Evolutionary conservation across 805 yeast genomes (phyloP), one percentile per base, ranked within the genome.

Genomic region (Sugiyamaella chiloensis): DNA sequence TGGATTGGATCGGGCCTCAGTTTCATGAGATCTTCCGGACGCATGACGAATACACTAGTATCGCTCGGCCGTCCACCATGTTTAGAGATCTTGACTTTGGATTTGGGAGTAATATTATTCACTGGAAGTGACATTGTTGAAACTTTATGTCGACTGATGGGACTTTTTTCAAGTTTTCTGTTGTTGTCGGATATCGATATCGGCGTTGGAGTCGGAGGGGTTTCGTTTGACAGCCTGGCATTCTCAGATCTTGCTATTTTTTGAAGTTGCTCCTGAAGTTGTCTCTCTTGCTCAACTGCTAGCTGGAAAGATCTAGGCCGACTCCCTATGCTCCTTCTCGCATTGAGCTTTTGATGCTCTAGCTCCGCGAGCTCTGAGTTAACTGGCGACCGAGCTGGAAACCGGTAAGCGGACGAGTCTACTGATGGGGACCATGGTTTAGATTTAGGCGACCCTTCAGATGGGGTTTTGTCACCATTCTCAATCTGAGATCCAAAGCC

Each of bases 241-340:
- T 61, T 61, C 27, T 58, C 61, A 4, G 57, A 41, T 11, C 65
- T 58, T 5, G 65, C 65, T 9, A 60, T 47, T 41, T 40, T 53
- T 39, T 52, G 54, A 3, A 61, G 48, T 44, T 56, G 54, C 16
- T 53, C 57, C 47, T 60, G 65, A 3, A 60, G 42, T 8, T 44
- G 40, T 8, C 47, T 45, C 27, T 59, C 59, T 47, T 58, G 59
- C 26, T 55, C 55, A 5, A 47, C 24, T 6, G 39, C 54, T 14
- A 47, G 42, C n/a, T 50, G 53, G 30, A 50, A 47, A 11, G 56
- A 53, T 5, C 35, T 21, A 9, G 49, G 49, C 4, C 47, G 42
- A 12, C 42, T 37, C 4, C 26, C 42, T 4, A 23, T 21, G 20
- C 24, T 16, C n/a, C 16, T 16, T 37, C 29, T 24, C n/a, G 16